Evolutionary conservation across 208 protist species (phyloP), one percentile per base, ranked within the genome.

Genomic region (Trypanosoma melophagium): DNA sequence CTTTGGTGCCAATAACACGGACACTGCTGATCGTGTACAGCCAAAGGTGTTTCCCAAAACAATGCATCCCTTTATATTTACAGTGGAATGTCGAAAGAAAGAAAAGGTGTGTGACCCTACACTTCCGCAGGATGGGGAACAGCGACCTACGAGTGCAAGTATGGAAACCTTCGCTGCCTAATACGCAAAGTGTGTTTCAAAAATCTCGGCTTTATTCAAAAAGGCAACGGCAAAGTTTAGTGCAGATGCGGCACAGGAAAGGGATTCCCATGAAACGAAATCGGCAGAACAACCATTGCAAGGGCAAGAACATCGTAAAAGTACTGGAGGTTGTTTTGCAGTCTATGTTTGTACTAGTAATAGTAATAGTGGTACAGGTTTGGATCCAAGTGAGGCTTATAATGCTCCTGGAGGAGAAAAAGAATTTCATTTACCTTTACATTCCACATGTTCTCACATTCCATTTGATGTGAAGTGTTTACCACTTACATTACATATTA

Each of bases 351-450:
- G 28, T 35, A 35, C 28, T 35, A 35, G 28, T 35, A 35, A 44
- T 45, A 57, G 4, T 42, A 28, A 38, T 21, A 28, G 50, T 49
- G 40, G 78, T 35, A 74, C 66, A 19, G 57, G 64, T 38, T 72
- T 86, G 14, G 84, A 90, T 47, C 68, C 71, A 13, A 84, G 78
- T 54, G 80, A 90, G 42, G 84, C 80, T 19, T 90, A 84, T 72
- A 90, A 86, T 68, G 67, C 74, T 19, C 68, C 69, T 4, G 74
- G 74, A n/a, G 84, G 84, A 38, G 61, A 71, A 40, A 68, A 82
- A 74, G 55, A 41, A 22, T 83, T 81, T 61, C 79, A 73, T 54
- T 66, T 90, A 7, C 44, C 74, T 5, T 60, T 90, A 25, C 79
- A 75, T 66, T 74, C 74, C 0, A 75, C 74, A 21, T 59, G 59